Base-by-base conservation (phyloP, 306 rosid genomes). In the Chamaecrista fasciculata region DNA sequence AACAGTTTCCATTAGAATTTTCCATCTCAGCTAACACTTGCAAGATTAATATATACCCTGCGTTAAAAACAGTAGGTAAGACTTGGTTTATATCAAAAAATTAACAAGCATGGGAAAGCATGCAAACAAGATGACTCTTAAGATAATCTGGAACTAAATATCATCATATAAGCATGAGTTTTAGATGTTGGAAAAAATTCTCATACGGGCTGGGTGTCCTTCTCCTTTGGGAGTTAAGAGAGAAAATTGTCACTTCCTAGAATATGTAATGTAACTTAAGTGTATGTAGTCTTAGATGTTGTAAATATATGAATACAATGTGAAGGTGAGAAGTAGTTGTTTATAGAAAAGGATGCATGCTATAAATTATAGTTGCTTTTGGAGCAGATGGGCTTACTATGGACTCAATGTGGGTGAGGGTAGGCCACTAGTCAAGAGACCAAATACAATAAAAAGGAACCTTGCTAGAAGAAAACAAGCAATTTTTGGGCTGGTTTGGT, bases 11-110 rank as follows among this genome's bases (percentile, higher is more conserved):
- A 52, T 76, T 43, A 59, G 21, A n/a, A 43, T n/a, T 51, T 69
- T 69, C 89, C 89, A 86, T 84, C 59, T 11, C 50, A 62, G 62
- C 48, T 40, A 21, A 14, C 39, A 63, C 66, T 48, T 61, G n/a
- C 18, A 31, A 53, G 19, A 70, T n/a, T n/a, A n/a, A n/a, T 74
- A 48, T 44, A 43, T 47, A 31, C 26, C 29, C 51, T 43, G 55
- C 44, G 29, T 46, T 33, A 71, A 33, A 58, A 56, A 25, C 18
- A 11, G 14, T 19, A 4, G 43, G 29, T 23, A 20, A 64, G 42
- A 36, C 31, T 40, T 42, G 40, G 53, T 11, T 67, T 15, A 21
- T 34, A 6, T 67, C 25, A 12, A 67, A 12, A 67, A 26, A 67
- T 6, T 51, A n/a, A 39, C 16, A 57, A n/a, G 78, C 59, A 56